Evolutionary conservation across 352 stramenopile species (phyloP).

Genomic region (Phytopythium cucurbitacearum): DNA sequence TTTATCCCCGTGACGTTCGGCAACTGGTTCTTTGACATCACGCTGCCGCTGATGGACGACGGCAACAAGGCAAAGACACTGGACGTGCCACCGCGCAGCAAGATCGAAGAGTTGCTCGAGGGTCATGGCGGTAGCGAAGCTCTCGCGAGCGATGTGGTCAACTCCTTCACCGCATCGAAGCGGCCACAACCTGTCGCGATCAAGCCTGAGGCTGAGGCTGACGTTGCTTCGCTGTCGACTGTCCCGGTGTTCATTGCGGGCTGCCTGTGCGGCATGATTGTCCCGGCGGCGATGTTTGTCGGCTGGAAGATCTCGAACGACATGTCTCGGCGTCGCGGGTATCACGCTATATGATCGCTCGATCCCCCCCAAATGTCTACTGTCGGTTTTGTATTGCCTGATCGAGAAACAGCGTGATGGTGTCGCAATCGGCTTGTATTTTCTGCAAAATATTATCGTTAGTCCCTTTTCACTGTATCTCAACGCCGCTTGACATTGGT

Average conservation of each 20-base stretch:
- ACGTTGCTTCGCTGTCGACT: background rate
- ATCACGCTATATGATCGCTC: background rate
- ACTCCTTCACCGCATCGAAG: no score
- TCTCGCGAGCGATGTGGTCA: background rate
- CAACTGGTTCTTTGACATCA: slow-evolving; percentile 64
- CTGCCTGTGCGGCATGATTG: background rate
- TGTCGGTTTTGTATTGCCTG: no score
- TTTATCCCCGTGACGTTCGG: slow-evolving; percentile 59
- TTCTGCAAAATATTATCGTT: no score
- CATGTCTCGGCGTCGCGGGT: background rate
- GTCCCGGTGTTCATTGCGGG: background rate
- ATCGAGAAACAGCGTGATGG: no score
- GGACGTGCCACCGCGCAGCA: slow-evolving; percentile 52
- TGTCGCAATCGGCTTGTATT: no score
- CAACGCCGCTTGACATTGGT: slow-evolving; percentile 12
- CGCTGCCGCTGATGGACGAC: slow-evolving; percentile 28
- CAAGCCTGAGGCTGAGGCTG: no score
- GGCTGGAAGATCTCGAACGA: background rate
- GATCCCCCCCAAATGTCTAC: background rate
- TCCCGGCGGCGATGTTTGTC: background rate
- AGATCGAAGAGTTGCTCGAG: slow-evolving; percentile 34
- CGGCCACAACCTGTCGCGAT: no score
- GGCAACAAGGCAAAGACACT: slow-evolving; percentile 37
- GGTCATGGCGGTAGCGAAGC: background rate
- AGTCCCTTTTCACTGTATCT: no score